Percentiles rank a stretch among this genome's conserved stretches.
Conservation (phyloP, 108 stramenopile genomes). For the Epithemia pelagica region DNA sequence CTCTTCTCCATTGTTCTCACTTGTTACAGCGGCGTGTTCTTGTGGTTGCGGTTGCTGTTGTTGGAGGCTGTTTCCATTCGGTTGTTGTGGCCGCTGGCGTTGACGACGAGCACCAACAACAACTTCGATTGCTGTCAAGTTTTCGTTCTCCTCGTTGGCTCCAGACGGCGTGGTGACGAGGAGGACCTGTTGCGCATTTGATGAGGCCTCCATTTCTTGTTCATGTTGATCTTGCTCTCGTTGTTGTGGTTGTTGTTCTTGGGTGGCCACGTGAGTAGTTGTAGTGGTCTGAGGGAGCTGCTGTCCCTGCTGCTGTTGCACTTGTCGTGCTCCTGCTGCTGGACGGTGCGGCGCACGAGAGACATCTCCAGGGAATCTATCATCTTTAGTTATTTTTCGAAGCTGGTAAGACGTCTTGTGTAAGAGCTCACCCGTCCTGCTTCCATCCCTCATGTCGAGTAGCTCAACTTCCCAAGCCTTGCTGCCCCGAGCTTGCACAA, state of each 20-base stretch:
- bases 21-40: neutral
- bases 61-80: neutral
- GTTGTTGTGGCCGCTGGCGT: neutral
- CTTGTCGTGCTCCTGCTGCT: constrained; percentile 32
- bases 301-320: constrained; percentile 29
- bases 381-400: no score
- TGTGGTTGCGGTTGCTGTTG: constrained; percentile 2
- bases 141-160: neutral
- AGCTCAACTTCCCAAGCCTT: no score
- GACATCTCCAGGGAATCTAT: no score
- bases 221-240: constrained; percentile 2
- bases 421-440: no score
- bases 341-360: no score
- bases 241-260: neutral
- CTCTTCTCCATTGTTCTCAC: no score
- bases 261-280: no score
- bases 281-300: neutral
- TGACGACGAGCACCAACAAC: no score
- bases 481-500: no score
- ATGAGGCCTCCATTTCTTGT: neutral
- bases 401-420: no score
- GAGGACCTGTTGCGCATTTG: neutral
- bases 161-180: neutral
- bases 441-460: no score
- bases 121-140: no score